Evolutionary conservation across 2,329 filamentous ascomycete species (phyloP).

Genomic region (Colletotrichum abscissum): DNA sequence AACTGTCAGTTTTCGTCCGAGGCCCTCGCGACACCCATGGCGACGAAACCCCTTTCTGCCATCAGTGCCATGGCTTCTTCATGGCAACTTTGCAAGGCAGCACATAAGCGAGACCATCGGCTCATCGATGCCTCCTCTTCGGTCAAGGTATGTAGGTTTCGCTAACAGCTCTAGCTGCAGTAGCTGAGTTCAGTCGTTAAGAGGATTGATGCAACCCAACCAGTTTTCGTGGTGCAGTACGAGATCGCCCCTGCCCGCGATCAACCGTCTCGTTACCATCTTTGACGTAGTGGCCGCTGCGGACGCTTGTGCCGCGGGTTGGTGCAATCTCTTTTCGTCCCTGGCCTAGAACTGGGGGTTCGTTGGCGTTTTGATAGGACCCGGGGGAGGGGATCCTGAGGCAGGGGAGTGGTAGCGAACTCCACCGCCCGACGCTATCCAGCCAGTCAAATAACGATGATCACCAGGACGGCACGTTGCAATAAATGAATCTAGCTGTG

Average conservation of each 20-base stretch:
- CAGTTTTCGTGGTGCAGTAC: too few species aligned
- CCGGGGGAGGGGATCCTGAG: not conserved
- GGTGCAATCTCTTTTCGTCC: constrained; percentile 12
- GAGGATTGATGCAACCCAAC: not conserved
- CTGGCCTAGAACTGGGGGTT: not conserved
- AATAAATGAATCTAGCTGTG: constrained; percentile 6
- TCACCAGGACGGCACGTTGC: not conserved
- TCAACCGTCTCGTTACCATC: not conserved
- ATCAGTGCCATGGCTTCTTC: too few species aligned
- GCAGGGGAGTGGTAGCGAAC: not conserved
- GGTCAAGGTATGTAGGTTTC: not conserved
- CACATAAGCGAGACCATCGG: too few species aligned
- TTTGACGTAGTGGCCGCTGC: constrained; percentile 1
- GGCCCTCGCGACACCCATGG: not conserved
- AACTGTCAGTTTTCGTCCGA: not conserved
- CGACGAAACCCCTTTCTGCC: not conserved
- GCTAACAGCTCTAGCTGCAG: not conserved
- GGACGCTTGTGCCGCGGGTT: constrained; percentile 1
- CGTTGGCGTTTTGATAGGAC: not conserved
- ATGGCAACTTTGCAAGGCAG: too few species aligned
- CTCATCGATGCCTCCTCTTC: constrained; percentile 5
- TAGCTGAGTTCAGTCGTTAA: not conserved
- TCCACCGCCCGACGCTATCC: not conserved
- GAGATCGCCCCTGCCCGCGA: not conserved
- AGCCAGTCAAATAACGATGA: too few species aligned